A percentile compares a stretch with the other conserved stretches of the same genome.
phyloP scores from a whole-genome alignment of 176 grass and related monocot genomes.

The Musa itinerans region DNA sequence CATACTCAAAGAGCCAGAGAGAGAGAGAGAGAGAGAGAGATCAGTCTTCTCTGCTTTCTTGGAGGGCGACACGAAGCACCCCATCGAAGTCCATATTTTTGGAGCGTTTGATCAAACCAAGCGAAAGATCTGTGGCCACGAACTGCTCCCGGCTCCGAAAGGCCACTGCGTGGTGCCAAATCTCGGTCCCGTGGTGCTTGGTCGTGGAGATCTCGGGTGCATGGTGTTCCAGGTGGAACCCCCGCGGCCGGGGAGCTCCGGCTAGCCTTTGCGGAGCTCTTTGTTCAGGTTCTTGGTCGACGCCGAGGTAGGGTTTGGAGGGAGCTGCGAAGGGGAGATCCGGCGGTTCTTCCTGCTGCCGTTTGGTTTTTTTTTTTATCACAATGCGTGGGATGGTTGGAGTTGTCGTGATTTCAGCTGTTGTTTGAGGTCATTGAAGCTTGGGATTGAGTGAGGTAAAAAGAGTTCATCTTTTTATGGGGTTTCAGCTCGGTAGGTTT shows the following conservation, averaged over 20 bases:
- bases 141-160: background rate
- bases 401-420: background rate
- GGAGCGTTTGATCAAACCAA: background rate
- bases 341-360: background rate
- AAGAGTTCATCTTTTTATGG: background rate
- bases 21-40: background rate
- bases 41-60: background rate
- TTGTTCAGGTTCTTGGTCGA: background rate
- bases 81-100: background rate
- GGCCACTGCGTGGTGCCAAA: background rate
- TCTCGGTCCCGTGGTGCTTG: background rate
- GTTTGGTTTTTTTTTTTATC: background rate
- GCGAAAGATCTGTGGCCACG: too few relatives aligned
- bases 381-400: background rate
- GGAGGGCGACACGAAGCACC: background rate
- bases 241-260: background rate
- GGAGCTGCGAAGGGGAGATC: background rate
- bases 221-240: background rate
- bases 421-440: background rate
- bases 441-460: background rate
- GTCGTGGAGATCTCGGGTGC: background rate
- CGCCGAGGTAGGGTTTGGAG: background rate
- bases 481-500: slow-evolving; percentile 5
- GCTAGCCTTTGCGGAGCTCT: slow-evolving; percentile 5
- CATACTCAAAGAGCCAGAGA: background rate